Base-by-base conservation (phyloP, 2,329 filamentous ascomycete species). In the Corynespora cassiicola region DNA sequence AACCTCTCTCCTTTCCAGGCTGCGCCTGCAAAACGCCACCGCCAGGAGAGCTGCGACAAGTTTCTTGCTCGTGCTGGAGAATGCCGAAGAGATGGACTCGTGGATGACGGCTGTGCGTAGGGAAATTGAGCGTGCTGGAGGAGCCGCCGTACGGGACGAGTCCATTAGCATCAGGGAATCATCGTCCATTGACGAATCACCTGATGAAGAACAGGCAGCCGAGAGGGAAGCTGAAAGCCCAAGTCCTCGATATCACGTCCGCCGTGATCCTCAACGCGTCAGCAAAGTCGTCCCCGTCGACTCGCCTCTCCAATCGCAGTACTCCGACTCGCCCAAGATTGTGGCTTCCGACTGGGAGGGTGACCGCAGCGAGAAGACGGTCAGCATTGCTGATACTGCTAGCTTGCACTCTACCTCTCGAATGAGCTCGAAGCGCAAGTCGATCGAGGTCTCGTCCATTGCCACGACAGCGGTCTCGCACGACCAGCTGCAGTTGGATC, bases 21-120 rank as follows among this genome's bases (percentile, higher is more conserved):
- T 89, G 32, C 77, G 82, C 2, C 78, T 87, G 25, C 78, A 81
- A 25, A 75, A 72, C 24, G 63, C 71, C 7, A 80, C 84, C 37
- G 42, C 54, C 3, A 80, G 78, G 56, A 77, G 78, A 45, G 72
- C 76, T 12, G 79, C 80, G 2, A 76, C 80, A 1, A 87, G 82
- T 46, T 78, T 90, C 38, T 70, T 94, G 16, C 76, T 94, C 61
- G 81, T 92, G 0, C 84, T 91, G 47, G 82, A 89, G 35, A 82
- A 73, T 44, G 83, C 85, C 2, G 81, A 86, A 47, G 84, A 88
- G 28, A 88, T 92, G 86, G 85, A 90, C 43, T 71, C 74, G 27
- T 94, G 88, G 88, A 81, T 92, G 61, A 75, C 77, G 1, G 75
- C 78, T 0, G 71, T 92, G 19, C 79, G 88, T 24, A 77, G 77